phyloP scores from a whole-genome alignment of 2,329 filamentous ascomycete species.

The Pleomassaria siparia region DNA sequence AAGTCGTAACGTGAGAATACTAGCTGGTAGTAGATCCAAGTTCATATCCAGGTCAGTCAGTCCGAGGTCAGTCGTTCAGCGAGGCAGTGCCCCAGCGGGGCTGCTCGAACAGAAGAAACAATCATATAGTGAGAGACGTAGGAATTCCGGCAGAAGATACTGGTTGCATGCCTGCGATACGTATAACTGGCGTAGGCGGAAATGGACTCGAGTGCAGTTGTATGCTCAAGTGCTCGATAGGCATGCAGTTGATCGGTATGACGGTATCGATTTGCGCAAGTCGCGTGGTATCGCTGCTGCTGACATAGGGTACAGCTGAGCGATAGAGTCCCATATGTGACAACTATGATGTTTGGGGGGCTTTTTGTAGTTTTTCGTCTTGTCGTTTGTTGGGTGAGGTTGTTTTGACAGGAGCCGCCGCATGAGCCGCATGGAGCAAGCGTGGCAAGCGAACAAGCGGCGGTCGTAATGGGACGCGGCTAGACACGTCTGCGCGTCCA shows the following conservation, averaged over 20 bases:
- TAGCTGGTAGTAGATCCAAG: background rate
- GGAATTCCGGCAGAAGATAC: no score
- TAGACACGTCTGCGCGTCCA: slow-evolving; percentile 20
- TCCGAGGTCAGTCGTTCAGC: no score
- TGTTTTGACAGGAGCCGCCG: slow-evolving; percentile 5
- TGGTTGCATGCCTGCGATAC: no score
- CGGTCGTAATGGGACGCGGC: slow-evolving; percentile 10
- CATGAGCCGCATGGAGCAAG: background rate
- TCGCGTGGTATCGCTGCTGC: background rate
- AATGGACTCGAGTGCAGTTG: no score
- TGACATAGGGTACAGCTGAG: background rate
- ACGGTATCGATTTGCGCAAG: background rate
- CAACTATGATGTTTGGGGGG: no score
- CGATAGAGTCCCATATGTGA: background rate
- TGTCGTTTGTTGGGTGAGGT: background rate
- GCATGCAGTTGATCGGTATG: no score
- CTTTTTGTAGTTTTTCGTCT: background rate
- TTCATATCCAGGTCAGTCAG: background rate
- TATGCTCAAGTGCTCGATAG: no score
- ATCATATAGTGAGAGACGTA: no score
- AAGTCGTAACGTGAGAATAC: no score
- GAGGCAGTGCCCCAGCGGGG: no score
- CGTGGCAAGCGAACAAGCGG: slow-evolving; percentile 29
- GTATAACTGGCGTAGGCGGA: no score
- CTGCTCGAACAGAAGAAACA: no score